Base-by-base conservation (phyloP, 768 basidiomycete species). In the Leccinum barrowsii region DNA sequence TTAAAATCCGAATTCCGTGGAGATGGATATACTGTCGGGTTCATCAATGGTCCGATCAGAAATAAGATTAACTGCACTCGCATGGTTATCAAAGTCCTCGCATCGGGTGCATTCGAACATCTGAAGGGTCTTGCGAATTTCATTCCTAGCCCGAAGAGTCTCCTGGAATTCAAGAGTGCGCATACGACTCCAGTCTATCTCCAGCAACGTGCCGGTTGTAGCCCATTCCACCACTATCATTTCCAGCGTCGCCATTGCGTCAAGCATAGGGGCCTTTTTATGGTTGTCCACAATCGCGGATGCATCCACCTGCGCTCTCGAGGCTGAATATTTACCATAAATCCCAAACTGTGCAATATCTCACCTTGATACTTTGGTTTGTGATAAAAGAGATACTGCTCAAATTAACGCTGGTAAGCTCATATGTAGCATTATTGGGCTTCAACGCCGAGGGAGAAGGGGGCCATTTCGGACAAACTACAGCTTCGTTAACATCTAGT, bases 111-210 rank as follows among this genome's bases (percentile, higher is more conserved):
- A 94, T 4, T 66, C 71, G 47, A 74, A 76, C 5, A 56, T 75
- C 13, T 72, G 63, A 30, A 90, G 67, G 26, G 74, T 74, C 59
- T 78, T 70, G 2, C 75, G 69, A 5, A 87, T 68, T 11, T 73
- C 73, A 52, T 86, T 77, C 58, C 94, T 78, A 42, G 78, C 67
- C 58, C 83, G 82, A 53, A 98, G 68, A 21, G 79, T 75, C 62
- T 98, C 96, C 71, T 98, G 93, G 70, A 98, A 97, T 55, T 98
- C 94, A 7, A 99, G 73, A n/a, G 84, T 79, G 48, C 89, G 83
- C 70, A 94, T 82, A 53, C 88, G 83, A 56, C 77, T 77, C 95
- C 94, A 98, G 55, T 92, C 92, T 4, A 87, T 82, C 70, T 99
- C 97, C 2, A 84, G 81, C 13, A 94, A 74, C 2, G 63, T 64